A percentile compares a stretch with the other conserved stretches of the same genome.
Conservation (phyloP, 352 stramenopile species). For the Phytophthora cryptogea region DNA sequence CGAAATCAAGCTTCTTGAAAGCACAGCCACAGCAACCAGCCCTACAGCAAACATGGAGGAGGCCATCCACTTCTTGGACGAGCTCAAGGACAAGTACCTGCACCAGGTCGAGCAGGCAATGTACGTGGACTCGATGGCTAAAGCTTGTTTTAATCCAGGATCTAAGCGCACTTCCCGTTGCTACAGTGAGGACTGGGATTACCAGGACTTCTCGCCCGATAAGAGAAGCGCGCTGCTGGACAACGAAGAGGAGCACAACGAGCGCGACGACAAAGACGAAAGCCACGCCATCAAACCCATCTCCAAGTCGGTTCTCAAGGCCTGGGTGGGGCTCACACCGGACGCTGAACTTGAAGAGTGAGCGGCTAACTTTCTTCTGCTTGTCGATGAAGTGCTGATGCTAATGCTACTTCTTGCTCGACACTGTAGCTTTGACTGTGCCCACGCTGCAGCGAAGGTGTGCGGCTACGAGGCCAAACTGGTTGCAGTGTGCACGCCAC, state of each 20-base stretch:
- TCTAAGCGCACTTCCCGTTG: background rate
- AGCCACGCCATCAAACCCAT: slow-evolving; percentile 40
- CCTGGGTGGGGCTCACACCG: slow-evolving; percentile 51
- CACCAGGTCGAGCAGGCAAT: slow-evolving; percentile 61
- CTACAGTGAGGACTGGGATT: slow-evolving; percentile 71
- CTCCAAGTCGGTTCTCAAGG: slow-evolving; percentile 24
- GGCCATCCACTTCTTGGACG: slow-evolving; percentile 50
- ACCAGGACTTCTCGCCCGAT: slow-evolving; percentile 69
- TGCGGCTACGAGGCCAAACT: slow-evolving; percentile 52
- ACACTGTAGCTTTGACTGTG: slow-evolving; percentile 33
- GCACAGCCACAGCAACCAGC: slow-evolving; percentile 6
- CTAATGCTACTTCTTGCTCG: background rate
- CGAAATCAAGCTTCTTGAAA: slow-evolving; percentile 18
- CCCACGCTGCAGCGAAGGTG: slow-evolving; percentile 8
- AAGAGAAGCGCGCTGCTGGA: slow-evolving; percentile 65
- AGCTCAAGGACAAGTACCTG: slow-evolving; percentile 67
- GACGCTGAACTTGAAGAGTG: slow-evolving; percentile 56
- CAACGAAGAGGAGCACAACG: slow-evolving; percentile 47
- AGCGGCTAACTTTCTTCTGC: slow-evolving; percentile 11
- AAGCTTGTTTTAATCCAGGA: background rate
- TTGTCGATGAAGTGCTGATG: background rate
- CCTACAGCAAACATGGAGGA: slow-evolving; percentile 33
- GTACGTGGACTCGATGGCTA: slow-evolving; percentile 23
- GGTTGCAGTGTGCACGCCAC: slow-evolving; percentile 50
- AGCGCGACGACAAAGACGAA: slow-evolving; percentile 43